Base-by-base conservation (phyloP, 2,329 filamentous ascomycete genomes). In the Hypoxylon sp. region DNA sequence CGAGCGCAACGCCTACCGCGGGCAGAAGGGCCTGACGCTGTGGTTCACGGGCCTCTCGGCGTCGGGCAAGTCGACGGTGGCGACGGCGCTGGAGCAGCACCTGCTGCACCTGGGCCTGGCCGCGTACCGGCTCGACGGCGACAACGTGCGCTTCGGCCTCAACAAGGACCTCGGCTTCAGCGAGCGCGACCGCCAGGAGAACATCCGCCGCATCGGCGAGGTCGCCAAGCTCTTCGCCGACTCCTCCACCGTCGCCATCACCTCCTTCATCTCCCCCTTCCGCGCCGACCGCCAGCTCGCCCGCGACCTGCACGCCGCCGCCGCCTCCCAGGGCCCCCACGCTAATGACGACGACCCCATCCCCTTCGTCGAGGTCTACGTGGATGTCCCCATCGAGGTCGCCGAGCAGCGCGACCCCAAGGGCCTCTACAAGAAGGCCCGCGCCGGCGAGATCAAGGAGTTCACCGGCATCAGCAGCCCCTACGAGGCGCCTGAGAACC, bases 21-120 rank as follows among this genome's bases (percentile, higher is more conserved):
- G 90, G 79, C 96, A 99, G 81, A 87, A 88, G 72, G 96, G 96
- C 78, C 91, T 96, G 78, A 99, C 96, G 61, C 90, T 99, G 82
- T 99, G 96, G 96, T 92, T 99, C 78, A 99, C 96, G 0, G 96
- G 96, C 57, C 92, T 99, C 70, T 97, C 93, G 36, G 96, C 95
- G 53, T 97, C 93, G 0, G 96, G 96, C 77, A 99, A 99, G 83
- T 97, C 95, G 54, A 99, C 96, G 62, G 93, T 99, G 68, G 96
- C 96, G 58, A 97, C 93, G 2, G 96, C 96, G 14, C 91, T 99
- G 40, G 96, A 99, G 85, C 95, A 97, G 83, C 93, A 97, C 80
- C 90, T 99, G 32, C 88, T 99, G 59, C 93, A 97, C 79, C 86
- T 93, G 9, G 91, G 90, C 44, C 83, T 96, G 53, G 84, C 90